phyloP scores from a whole-genome alignment of 140 eudicot genomes.

The Eryngium alpinum region DNA sequence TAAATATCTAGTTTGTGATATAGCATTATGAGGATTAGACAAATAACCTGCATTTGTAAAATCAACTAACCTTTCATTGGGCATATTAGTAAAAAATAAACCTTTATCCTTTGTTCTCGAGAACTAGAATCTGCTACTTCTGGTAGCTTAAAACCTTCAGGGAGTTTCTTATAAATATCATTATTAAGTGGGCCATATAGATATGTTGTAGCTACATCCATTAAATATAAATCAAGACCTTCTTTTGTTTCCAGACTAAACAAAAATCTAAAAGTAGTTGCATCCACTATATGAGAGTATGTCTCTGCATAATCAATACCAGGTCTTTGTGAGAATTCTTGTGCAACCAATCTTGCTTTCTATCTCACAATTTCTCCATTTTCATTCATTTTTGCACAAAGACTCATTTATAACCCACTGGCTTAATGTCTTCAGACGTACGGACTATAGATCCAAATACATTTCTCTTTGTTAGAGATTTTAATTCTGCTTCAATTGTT shows the following conservation, averaged over 20 bases:
- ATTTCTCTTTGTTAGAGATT: constrained; percentile 5
- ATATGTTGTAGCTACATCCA: constrained; percentile 28
- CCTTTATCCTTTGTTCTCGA: background rate
- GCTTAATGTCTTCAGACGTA: too few species aligned
- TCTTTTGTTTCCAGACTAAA: constrained; percentile 13
- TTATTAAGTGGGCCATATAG: constrained; percentile 19
- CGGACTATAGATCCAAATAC: constrained; percentile 20
- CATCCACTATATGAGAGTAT: constrained; percentile 18
- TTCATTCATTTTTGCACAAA: constrained; percentile 22
- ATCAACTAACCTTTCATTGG: background rate
- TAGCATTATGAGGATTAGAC: background rate
- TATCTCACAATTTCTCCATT: constrained; percentile 17
- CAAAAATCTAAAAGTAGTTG: constrained; percentile 14
- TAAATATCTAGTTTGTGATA: too few species aligned
- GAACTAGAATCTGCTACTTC: background rate
- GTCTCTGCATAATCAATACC: constrained; percentile 25
- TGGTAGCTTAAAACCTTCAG: constrained; percentile 10
- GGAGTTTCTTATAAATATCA: constrained; percentile 20
- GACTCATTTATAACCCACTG: too few species aligned
- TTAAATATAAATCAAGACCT: constrained; percentile 12
- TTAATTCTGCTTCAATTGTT: constrained; percentile 3
- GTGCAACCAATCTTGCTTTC: constrained; percentile 22
- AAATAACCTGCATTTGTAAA: background rate
- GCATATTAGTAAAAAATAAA: background rate
- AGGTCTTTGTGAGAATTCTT: constrained; percentile 21